Conservation (phyloP, 208 protist genomes). For the Trypanosoma cruzi region DNA sequence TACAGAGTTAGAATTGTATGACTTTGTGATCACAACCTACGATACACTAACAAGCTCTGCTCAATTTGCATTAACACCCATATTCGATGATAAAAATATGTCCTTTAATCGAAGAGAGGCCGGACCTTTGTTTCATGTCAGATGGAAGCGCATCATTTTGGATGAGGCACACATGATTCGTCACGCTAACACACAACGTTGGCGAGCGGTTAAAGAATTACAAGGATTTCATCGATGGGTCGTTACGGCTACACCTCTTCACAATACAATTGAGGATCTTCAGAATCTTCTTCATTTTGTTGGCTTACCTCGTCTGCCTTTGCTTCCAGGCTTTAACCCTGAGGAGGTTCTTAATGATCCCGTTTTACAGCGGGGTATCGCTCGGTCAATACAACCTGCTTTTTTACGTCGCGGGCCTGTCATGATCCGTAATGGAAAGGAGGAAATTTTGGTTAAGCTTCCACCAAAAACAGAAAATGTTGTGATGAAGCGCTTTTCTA, state of each 20-base stretch:
- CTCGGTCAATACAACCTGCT: conserved; percentile 83
- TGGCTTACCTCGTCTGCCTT: conserved; percentile 71
- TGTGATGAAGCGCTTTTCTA: conserved; percentile 61
- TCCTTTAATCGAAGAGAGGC: conserved; percentile 64
- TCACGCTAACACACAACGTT: conserved; percentile 82
- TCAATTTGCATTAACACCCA: conserved; percentile 54
- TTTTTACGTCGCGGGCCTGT: conserved; percentile 87
- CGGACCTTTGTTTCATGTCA: conserved; percentile 82
- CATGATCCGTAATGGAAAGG: conserved; percentile 85
- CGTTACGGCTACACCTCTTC: conserved; percentile 93
- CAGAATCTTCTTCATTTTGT: conserved; percentile 91
- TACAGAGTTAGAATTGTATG: conserved; percentile 83
- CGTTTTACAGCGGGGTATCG: conserved; percentile 78
- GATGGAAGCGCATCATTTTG: conserved; percentile 94
- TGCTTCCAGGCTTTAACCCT: conserved; percentile 65
- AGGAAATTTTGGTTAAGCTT: conserved; percentile 80
- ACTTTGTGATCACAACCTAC: conserved; percentile 95
- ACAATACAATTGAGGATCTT: conserved; percentile 94
- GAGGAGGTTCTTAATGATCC: conserved; percentile 82
- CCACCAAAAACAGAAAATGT: conserved; percentile 80
- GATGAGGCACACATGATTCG: conserved; percentile 96
- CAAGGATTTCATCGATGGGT: conserved; percentile 89
- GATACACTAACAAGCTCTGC: conserved; percentile 84
- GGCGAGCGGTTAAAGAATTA: conserved; percentile 82
- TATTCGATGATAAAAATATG: conserved; percentile 58